These are phyloP conservation scores for Solanum okadae DNA, from an alignment of 257 asterid genomes.

Conservation along the genomic window DNA sequence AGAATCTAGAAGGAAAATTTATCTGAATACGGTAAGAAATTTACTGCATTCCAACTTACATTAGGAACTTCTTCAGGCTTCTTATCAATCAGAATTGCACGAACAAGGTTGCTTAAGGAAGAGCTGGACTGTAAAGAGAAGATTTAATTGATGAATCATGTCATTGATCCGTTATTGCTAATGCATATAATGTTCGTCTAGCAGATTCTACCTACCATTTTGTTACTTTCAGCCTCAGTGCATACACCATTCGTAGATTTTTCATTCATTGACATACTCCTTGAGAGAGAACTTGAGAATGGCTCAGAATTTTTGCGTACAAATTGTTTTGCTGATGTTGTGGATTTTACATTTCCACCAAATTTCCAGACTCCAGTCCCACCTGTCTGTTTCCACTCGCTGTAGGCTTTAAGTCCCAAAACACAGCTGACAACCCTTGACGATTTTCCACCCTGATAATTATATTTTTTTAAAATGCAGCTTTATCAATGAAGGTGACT, in stretches of 20 bases:
- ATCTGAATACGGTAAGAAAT: neutral
- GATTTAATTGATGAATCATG: neutral
- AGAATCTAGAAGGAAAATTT: neutral
- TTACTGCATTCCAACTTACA: conserved; percentile 29
- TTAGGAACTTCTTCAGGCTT: conserved; percentile 89
- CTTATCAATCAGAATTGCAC: conserved; percentile 61
- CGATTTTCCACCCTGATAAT: conserved; percentile 83
- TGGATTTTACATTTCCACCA: conserved; percentile 69
- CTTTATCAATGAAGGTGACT: neutral
- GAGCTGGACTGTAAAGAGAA: conserved; percentile 48
- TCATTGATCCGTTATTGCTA: neutral
- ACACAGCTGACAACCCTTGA: conserved; percentile 85
- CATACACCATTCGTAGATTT: conserved; percentile 29
- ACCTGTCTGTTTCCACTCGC: conserved; percentile 79
- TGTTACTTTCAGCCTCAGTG: conserved; percentile 36
- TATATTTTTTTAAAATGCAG: neutral
- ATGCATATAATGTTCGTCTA: neutral
- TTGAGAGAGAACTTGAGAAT: conserved; percentile 51
- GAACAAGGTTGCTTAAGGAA: conserved; percentile 71
- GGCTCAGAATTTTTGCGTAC: conserved; percentile 89
- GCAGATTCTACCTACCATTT: conserved; percentile 32
- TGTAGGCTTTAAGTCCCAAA: conserved; percentile 79
- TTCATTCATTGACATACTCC: conserved; percentile 44
- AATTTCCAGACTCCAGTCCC: conserved; percentile 82
- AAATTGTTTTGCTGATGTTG: conserved; percentile 57